Percentiles rank a stretch among this genome's conserved stretches.
Evolutionary conservation across 1,139 yeast species (phyloP).

Genomic region (Candida tropicalis): DNA sequence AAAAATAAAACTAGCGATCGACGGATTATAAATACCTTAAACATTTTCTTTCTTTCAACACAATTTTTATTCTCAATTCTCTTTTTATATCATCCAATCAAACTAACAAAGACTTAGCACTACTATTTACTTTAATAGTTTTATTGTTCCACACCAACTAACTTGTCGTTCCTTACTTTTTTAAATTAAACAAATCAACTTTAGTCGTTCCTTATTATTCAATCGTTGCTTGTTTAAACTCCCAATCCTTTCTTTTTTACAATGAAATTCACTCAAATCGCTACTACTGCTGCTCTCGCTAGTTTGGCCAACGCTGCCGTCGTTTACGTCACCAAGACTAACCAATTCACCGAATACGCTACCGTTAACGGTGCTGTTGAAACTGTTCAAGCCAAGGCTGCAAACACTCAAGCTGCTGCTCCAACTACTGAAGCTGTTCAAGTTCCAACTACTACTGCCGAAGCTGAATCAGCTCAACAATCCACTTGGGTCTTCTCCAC

Average conservation of each 20-base stretch:
- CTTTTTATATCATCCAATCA: not conserved
- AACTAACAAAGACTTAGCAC: not conserved
- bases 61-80: not conserved
- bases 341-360: slow-evolving; percentile 24
- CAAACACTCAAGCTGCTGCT: slow-evolving; percentile 3
- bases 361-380: slow-evolving; percentile 10
- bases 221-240: slow-evolving; percentile 1
- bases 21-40: slow-evolving; percentile 2
- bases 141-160: slow-evolving; percentile 2
- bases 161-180: slow-evolving; percentile 4
- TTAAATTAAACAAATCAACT: slow-evolving; percentile 1
- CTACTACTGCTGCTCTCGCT: slow-evolving; percentile 13
- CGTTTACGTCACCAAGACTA: slow-evolving; percentile 28
- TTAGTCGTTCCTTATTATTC: slow-evolving; percentile 9
- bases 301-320: slow-evolving; percentile 23
- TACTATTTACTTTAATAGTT: not conserved
- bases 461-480: slow-evolving; percentile 6
- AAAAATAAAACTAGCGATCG: no score
- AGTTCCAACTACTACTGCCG: slow-evolving; percentile 9
- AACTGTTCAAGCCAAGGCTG: not conserved
- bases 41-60: slow-evolving; percentile 1
- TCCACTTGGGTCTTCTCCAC: slow-evolving; percentile 17
- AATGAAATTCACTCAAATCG: slow-evolving; percentile 12
- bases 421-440: slow-evolving; percentile 9
- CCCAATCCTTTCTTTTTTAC: no score